A percentile compares a stretch with the other conserved stretches of the same genome.
phyloP scores from a whole-genome alignment of 805 yeast species.

The Barnettozyma californica region DNA sequence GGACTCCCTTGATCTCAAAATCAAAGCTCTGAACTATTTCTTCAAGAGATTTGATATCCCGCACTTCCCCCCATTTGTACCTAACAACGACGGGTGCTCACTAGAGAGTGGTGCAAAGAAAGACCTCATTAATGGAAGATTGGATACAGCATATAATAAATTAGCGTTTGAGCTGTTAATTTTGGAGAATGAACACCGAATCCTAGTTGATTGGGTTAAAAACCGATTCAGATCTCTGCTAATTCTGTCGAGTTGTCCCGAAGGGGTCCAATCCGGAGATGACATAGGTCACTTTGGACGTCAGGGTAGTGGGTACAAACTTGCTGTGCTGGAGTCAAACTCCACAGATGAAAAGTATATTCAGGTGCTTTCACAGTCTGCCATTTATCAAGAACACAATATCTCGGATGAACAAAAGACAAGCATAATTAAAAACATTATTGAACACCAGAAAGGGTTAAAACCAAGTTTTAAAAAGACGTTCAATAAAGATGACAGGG shows the following conservation, averaged over 20 bases:
- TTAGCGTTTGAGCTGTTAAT: conserved; percentile 37
- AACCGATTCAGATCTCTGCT: conserved; percentile 62
- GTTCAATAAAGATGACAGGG: conserved; percentile 37
- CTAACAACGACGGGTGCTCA: conserved; percentile 25
- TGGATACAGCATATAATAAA: conserved; percentile 53
- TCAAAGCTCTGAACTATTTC: conserved; percentile 53
- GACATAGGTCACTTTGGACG: conserved; percentile 10
- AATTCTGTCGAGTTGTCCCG: conserved; percentile 47
- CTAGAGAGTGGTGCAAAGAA: conserved; percentile 4
- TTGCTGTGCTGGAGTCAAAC: conserved; percentile 36
- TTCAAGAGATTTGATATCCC: conserved; percentile 47
- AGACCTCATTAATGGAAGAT: conserved; percentile 27
- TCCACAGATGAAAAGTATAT: conserved; percentile 41
- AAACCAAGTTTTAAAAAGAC: conserved; percentile 20
- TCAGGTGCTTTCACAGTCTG: conserved; percentile 37
- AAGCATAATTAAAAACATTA: conserved; percentile 34
- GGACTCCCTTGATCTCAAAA: conserved; percentile 58
- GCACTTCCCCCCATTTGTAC: conserved; percentile 38
- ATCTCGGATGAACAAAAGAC: conserved; percentile 34
- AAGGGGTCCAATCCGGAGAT: conserved; percentile 17
- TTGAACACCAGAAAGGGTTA: conserved; percentile 23
- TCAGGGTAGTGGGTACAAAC: conserved; percentile 22
- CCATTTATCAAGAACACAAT: conserved; percentile 53
- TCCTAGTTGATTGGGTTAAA: conserved; percentile 59
- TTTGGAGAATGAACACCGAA: conserved; percentile 55